Evolutionary conservation across 306 rosid species (phyloP).

Genomic region (Quercus suber): DNA sequence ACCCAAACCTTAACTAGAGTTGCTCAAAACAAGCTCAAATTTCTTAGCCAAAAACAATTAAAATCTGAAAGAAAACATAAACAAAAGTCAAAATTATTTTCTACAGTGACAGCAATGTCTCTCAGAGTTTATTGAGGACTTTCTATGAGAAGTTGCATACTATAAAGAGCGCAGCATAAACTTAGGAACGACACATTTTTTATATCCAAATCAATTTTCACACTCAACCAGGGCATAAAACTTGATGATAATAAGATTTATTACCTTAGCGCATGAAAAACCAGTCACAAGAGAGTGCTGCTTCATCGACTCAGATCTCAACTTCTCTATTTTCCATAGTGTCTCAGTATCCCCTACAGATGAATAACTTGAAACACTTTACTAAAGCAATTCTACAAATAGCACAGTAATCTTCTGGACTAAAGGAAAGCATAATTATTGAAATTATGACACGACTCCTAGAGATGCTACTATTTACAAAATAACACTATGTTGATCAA

Average conservation of each 20-base stretch:
- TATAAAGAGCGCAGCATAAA: not conserved
- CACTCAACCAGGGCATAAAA: constrained; percentile 1
- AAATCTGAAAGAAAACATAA: not conserved
- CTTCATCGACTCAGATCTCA: constrained; percentile 68
- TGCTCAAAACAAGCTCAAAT: constrained; percentile 7
- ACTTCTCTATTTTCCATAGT: constrained; percentile 70
- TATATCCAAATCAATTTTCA: constrained; percentile 1
- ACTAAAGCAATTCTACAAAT: not conserved
- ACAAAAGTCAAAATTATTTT: not conserved
- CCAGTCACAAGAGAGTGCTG: constrained; percentile 66
- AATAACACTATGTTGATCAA: not conserved
- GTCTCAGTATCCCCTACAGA: constrained; percentile 64
- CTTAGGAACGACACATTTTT: not conserved
- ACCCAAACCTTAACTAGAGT: not conserved
- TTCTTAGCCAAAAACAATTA: not conserved
- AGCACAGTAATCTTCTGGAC: constrained; percentile 12
- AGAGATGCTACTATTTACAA: not conserved
- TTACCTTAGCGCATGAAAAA: constrained; percentile 81
- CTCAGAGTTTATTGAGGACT: constrained; percentile 4
- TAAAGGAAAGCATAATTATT: not conserved
- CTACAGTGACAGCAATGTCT: not conserved
- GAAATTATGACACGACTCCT: not conserved
- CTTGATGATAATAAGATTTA: not conserved
- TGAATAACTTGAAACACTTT: constrained; percentile 19
- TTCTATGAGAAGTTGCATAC: constrained; percentile 2